Conservation (phyloP, 2,329 filamentous ascomycete genomes). For the Dactylellina leptospora region DNA sequence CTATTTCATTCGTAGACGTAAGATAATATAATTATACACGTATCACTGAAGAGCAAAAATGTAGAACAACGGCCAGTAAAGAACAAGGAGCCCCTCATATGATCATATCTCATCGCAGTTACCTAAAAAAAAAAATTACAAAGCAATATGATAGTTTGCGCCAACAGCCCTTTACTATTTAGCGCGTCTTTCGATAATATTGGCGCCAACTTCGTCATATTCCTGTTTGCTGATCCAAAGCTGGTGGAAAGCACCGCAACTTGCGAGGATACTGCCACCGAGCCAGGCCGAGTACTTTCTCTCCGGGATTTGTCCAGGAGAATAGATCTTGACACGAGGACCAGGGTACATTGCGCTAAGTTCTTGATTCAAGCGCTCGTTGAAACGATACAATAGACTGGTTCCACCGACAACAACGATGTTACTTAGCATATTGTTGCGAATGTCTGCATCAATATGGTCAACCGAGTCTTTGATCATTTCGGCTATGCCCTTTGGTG, state of each 20-base stretch:
- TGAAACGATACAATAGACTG: conserved; percentile 88
- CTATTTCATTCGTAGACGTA: conserved; percentile 41
- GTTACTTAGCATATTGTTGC: conserved; percentile 82
- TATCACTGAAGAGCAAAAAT: conserved; percentile 18
- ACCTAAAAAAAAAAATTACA: no score
- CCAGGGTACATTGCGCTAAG: conserved; percentile 82
- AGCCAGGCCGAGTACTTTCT: conserved; percentile 94
- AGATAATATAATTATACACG: conserved; percentile 44
- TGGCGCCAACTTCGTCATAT: conserved; percentile 91
- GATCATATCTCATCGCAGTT: conserved; percentile 18
- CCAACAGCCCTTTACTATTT: conserved; percentile 15
- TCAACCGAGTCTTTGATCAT: conserved; percentile 79
- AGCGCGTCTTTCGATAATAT: conserved; percentile 58
- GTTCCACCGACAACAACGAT: conserved; percentile 92
- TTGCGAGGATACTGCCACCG: conserved; percentile 92
- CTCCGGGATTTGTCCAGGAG: conserved; percentile 85
- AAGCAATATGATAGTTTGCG: background rate
- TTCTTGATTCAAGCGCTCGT: conserved; percentile 86
- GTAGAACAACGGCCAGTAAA: conserved; percentile 7
- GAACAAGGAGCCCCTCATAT: conserved; percentile 3
- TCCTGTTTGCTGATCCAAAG: conserved; percentile 99
- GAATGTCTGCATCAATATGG: conserved; percentile 86
- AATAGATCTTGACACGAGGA: conserved; percentile 85
- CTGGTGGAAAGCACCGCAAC: conserved; percentile 96
- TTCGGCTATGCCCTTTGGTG: conserved; percentile 48